phyloP scores from a whole-genome alignment of 306 rosid genomes.

The Prunus kanzakura region DNA sequence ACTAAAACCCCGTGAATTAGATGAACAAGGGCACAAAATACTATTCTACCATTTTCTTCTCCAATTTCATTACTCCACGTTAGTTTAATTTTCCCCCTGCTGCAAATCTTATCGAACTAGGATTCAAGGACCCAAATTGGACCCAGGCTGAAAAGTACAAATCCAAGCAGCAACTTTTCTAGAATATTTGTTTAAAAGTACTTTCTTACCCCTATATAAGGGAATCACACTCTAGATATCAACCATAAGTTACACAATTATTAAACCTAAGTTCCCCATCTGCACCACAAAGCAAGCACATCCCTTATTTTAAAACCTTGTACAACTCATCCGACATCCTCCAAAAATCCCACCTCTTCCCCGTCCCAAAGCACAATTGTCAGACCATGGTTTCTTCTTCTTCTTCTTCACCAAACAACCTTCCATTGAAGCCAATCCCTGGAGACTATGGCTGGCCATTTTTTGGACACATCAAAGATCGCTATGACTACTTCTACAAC shows the following conservation, averaged over 20 bases:
- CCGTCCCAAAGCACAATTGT: no score
- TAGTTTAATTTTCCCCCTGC: no score
- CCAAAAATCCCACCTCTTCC: background rate
- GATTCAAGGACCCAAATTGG: no score
- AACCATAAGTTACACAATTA: background rate
- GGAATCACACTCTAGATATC: background rate
- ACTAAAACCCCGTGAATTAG: no score
- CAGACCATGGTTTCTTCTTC: slow-evolving; percentile 8
- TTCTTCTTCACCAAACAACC: slow-evolving; percentile 8
- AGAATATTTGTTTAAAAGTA: no score
- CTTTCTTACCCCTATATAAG: background rate
- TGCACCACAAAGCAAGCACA: background rate
- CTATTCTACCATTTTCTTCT: no score
- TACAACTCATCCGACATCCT: background rate
- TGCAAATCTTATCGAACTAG: no score
- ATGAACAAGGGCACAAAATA: no score
- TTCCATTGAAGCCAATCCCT: slow-evolving; percentile 54
- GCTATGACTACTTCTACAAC: slow-evolving; percentile 58
- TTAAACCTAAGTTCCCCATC: background rate
- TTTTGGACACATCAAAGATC: slow-evolving; percentile 53
- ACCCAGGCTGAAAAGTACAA: no score
- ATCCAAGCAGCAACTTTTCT: no score
- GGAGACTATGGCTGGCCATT: slow-evolving; percentile 56
- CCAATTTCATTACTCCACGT: no score
- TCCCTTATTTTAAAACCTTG: background rate